Evolutionary conservation across 495 filamentous ascomycete species (phyloP), one percentile per base, ranked within the genome.

Genomic region (Pseudevernia furfuracea): DNA sequence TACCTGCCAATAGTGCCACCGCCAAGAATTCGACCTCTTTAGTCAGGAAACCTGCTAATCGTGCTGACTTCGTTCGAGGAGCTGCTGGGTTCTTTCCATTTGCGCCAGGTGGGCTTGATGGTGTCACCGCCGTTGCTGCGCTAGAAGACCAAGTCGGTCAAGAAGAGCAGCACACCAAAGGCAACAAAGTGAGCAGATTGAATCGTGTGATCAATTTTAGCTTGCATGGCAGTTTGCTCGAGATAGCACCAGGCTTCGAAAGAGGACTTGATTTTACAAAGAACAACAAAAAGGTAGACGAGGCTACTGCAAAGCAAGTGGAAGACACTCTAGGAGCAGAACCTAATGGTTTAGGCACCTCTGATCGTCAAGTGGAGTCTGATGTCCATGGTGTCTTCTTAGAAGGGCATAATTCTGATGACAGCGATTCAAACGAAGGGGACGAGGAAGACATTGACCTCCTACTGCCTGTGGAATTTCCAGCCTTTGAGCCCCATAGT

Each of bases 11-110:
- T 64, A 93, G 89, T 63, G 91, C 90, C 2, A 97, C 89, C 23
- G 94, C 94, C 7, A 98, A 98, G 77, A 96, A 96, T 70, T 97
- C 92, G 30, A 98, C 95, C 1, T 96, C 92, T 0, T 79, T 98
- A 44, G 76, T 89, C 14, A 83, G 94, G 46, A 94, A 94, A 69
- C 93, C 93, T 34, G 94, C 92, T 46, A 85, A 84, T 63, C 84
- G 89, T 67, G 91, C 90, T 44, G 92, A 97, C 59, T 96, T 97
- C 73, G 92, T 98, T 28, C 83, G 94, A n/a, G 94, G 94, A 21
- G 92, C 89, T 25, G 90, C 92, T 28, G 95, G 94, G 0, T 97
- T 96, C 77, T 94, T 96, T 66, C 94, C 94, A 6, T 98, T 98
- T 71, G 87, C 91, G 1, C 95, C 95, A 1, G 94, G 95, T 55